Evolutionary conservation across 75 land plant species (phyloP).

Genomic region (Cunninghamia lanceolata): DNA sequence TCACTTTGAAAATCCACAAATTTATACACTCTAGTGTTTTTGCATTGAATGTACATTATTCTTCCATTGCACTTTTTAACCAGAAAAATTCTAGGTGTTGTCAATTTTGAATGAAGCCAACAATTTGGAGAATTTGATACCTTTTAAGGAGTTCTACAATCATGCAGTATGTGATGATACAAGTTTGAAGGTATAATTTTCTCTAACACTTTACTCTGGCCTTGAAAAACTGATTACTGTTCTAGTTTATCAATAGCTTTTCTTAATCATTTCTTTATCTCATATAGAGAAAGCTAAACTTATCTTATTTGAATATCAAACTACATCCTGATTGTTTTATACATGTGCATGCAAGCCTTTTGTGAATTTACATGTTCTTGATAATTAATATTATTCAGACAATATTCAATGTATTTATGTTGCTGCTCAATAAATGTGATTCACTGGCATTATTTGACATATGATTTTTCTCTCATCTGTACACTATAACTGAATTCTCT

Average conservation of each 20-base stretch:
- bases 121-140: constrained; percentile 25
- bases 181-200: constrained; percentile 20
- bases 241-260: neutral
- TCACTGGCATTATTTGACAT: neutral
- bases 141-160: constrained; percentile 33
- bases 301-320: neutral
- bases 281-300: neutral
- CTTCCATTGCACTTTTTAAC: neutral
- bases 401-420: neutral
- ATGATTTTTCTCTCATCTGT: neutral
- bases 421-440: neutral
- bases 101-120: constrained; percentile 31
- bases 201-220: neutral
- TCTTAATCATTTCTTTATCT: neutral
- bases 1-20: neutral
- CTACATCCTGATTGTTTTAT: neutral
- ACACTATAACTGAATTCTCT: neutral
- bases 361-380: neutral
- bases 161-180: constrained; percentile 25
- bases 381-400: too few species aligned
- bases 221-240: neutral
- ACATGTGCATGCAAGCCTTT: neutral
- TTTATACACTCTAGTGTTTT: neutral
- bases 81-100: constrained; percentile 20
- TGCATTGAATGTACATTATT: neutral